Conservation (phyloP, 1,284 basidiomycete genomes). For the Exobasidium cylindrosporum region DNA sequence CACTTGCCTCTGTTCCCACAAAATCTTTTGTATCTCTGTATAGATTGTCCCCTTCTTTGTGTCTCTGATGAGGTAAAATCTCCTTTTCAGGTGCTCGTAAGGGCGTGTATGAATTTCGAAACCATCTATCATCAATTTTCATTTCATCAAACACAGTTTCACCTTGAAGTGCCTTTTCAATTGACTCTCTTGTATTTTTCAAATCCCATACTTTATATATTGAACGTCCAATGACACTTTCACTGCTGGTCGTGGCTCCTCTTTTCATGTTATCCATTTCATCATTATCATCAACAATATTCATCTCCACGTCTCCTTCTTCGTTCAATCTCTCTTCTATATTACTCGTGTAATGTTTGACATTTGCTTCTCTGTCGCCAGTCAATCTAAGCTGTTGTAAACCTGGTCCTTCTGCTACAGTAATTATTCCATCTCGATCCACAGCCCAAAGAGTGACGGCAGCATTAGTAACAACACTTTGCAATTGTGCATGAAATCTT, state of each 20-base stretch:
- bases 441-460: constrained; percentile 50
- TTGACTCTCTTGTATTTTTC: constrained; percentile 32
- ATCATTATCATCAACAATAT: neutral
- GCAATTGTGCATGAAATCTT: constrained; percentile 40
- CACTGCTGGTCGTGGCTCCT: constrained; percentile 11
- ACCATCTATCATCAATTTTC: constrained; percentile 48
- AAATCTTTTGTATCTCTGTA: too few relatives aligned
- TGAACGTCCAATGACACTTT: constrained; percentile 42
- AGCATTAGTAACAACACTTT: constrained; percentile 47
- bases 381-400: constrained; percentile 41
- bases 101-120: constrained; percentile 45
- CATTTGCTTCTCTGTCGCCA: too few relatives aligned
- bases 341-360: too few relatives aligned
- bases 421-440: constrained; percentile 37
- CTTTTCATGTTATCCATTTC: too few relatives aligned
- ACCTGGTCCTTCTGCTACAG: constrained; percentile 46
- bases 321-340: constrained; percentile 32
- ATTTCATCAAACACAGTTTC: constrained; percentile 45
- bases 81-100: constrained; percentile 31
- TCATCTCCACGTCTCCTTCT: too few relatives aligned
- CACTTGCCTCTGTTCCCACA: too few relatives aligned
- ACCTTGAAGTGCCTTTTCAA: constrained; percentile 36
- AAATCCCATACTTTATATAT: constrained; percentile 45
- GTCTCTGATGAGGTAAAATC: constrained; percentile 17
- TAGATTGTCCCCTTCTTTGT: too few relatives aligned